Evolutionary conservation across 2,329 filamentous ascomycete genomes (phyloP), one percentile per base, ranked within the genome.

Genomic region (Coniochaeta ligniaria): DNA sequence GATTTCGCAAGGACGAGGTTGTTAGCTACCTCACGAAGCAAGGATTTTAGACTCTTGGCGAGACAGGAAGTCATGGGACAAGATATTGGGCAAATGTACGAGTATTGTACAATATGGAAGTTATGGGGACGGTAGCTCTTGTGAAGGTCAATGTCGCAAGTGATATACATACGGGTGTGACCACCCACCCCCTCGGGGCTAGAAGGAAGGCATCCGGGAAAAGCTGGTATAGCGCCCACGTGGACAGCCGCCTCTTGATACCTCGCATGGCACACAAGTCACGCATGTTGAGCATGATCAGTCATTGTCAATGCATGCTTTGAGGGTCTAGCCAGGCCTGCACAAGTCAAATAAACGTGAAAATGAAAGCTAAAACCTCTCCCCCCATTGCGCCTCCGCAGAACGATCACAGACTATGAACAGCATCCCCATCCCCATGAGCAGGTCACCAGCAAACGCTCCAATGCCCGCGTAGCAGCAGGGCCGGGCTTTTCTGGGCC

Each of bases 1-100:
- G 26, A 8, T 41, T 38, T 2, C 61, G 38, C 60, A 71, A 70
- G 59, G 65, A 69, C 16, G 66, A 70, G 38, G 59, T 63, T 6
- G 35, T 31, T 9, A 55, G 41, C 28, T 61, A 50, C 36, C 57
- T 63, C 9, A 9, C 31, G 1, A 35, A 54, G 26, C 50, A 52
- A 26, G 62, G 62, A 20, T 63, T 63, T 16, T 63, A 43, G 24
- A 58, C n/a, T 17, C 24, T 16, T 12, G 6, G 24, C 2, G 5
- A 12, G 47, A 31, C 14, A 24, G 12, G 43, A 52, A 4, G 45
- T 16, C 17, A 50, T 7, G 6, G 12, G 5, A 43, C 17, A 43
- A 20, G 41, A 14, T 28, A 17, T 26, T 31, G 47, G 47, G 47
- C 47, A 6, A 17, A 28, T 52, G 47, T 52, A 28, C 47, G 47